A percentile compares a stretch with the other conserved stretches of the same genome.
phyloP scores from a whole-genome alignment of 2,329 filamentous ascomycete genomes.

The Colletotrichum sp. region DNA sequence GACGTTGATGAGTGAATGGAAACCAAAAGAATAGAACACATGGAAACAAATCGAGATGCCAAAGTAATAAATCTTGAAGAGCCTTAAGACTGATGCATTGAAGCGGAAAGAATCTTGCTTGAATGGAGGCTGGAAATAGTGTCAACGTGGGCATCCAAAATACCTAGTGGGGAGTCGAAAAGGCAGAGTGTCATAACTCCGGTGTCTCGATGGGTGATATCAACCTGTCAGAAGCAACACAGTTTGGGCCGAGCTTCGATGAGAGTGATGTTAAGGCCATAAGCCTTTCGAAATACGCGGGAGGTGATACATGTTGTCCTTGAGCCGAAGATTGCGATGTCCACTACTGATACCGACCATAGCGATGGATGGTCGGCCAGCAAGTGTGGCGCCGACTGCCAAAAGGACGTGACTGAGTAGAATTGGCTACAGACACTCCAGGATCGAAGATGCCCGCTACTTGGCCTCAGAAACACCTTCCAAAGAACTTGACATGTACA shows the following conservation, averaged over 20 bases:
- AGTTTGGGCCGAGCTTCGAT: background rate
- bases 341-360: no score
- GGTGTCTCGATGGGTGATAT: background rate
- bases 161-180: background rate
- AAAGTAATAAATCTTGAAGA: background rate
- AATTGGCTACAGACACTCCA: background rate
- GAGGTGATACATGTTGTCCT: no score
- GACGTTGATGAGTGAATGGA: background rate
- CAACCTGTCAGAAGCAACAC: background rate
- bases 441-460: background rate
- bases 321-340: no score
- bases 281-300: no score
- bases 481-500: background rate
- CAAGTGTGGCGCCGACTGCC: background rate
- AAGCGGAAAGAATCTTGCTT: background rate
- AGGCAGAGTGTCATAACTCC: background rate
- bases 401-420: background rate
- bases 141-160: background rate
- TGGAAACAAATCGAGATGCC: background rate
- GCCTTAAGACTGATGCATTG: background rate
- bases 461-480: background rate
- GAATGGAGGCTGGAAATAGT: background rate
- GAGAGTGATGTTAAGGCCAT: no score
- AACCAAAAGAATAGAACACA: background rate
- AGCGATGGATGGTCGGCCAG: no score